These are phyloP conservation scores for Calonectria henricotiae DNA, from an alignment of 2,329 filamentous ascomycete species.

Conservation along the genomic window DNA sequence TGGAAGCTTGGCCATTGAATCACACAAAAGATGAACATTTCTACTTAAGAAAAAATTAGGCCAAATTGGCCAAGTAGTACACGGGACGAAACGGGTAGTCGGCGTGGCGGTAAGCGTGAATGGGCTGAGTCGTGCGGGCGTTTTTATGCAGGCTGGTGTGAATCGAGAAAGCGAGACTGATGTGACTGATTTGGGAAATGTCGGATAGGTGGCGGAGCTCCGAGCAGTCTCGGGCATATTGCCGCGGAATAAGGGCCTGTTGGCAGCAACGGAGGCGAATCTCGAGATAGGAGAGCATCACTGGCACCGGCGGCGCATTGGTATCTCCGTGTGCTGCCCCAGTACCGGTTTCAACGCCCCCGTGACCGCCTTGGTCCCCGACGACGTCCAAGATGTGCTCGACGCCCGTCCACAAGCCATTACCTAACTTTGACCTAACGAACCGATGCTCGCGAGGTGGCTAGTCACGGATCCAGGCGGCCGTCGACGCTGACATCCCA, in stretches of 20 bases:
- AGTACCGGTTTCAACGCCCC: constrained; percentile 8
- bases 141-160: constrained; percentile 21
- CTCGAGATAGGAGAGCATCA: constrained; percentile 12
- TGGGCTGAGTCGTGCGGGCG: constrained; percentile 30
- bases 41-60: not conserved
- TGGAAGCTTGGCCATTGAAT: constrained; percentile 16
- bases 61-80: not conserved
- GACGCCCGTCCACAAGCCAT: constrained; percentile 42
- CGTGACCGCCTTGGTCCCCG: constrained; percentile 29
- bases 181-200: constrained; percentile 4
- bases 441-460: constrained; percentile 38
- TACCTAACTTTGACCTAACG: constrained; percentile 48
- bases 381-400: constrained; percentile 10
- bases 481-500: constrained; percentile 47
- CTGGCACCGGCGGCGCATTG: not conserved
- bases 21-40: not conserved
- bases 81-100: not conserved
- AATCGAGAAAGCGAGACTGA: constrained; percentile 1
- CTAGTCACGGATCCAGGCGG: constrained; percentile 47
- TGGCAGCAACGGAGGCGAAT: not conserved
- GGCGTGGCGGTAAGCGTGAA: constrained; percentile 16
- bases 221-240: constrained; percentile 14
- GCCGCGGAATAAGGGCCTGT: not conserved
- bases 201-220: constrained; percentile 25
- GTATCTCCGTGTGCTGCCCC: constrained; percentile 20